These are phyloP conservation scores for Apodospora peruviana DNA, from an alignment of 495 filamentous ascomycete genomes.

Conservation along the genomic window DNA sequence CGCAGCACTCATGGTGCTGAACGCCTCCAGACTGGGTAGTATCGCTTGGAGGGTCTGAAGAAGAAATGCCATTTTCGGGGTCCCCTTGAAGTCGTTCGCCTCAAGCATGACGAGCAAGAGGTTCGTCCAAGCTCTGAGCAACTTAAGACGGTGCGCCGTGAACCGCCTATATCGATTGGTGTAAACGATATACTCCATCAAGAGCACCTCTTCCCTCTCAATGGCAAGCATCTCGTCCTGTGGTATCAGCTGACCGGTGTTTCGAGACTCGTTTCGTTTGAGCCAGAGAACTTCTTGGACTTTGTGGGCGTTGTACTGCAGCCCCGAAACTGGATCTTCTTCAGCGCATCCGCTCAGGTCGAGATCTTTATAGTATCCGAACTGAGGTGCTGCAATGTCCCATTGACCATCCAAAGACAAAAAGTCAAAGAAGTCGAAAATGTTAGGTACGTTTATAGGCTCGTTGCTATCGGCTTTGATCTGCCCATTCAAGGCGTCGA, in stretches of 20 bases:
- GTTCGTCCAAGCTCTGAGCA: constrained; percentile 75
- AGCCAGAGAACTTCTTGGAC: constrained; percentile 59
- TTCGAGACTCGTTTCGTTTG: constrained; percentile 50
- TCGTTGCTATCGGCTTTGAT: constrained; percentile 59
- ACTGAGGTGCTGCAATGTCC: constrained; percentile 39
- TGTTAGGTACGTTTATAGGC: constrained; percentile 56
- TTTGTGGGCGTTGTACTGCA: constrained; percentile 53
- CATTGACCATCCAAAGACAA: constrained; percentile 61
- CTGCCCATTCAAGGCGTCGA: constrained; percentile 72
- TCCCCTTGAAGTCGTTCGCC: constrained; percentile 65
- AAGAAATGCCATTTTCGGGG: constrained; percentile 65
- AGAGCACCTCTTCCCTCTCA: constrained; percentile 49
- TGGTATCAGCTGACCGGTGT: constrained; percentile 42
- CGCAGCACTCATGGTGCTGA: constrained; percentile 55
- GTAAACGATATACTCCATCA: constrained; percentile 52
- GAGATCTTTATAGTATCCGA: constrained; percentile 54
- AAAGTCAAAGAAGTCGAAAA: constrained; percentile 95
- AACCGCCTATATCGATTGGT: constrained; percentile 62
- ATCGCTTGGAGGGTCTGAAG: constrained; percentile 79
- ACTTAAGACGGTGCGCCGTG: constrained; percentile 50
- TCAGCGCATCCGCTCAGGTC: constrained; percentile 56
- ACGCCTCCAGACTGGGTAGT: constrained; percentile 74
- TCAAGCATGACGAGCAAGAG: constrained; percentile 73
- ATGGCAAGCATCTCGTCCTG: constrained; percentile 53
- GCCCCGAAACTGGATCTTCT: constrained; percentile 39